phyloP scores from a whole-genome alignment of 768 basidiomycete species.

The Cystoderma amianthinum region DNA sequence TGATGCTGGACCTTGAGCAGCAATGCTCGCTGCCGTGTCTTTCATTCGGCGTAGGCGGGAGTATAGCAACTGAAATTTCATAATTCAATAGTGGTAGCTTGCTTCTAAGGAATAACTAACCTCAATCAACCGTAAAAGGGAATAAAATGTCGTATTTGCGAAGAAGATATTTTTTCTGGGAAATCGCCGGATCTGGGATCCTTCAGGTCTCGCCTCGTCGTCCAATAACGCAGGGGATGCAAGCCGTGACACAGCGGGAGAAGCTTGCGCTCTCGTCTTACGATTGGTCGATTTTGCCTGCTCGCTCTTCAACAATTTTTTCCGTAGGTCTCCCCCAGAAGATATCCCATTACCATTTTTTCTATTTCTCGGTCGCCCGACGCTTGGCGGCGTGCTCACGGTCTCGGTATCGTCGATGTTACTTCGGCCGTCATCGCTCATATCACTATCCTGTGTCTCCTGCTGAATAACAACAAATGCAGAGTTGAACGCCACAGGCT shows the following conservation, averaged over 20 bases:
- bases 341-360: constrained; percentile 11
- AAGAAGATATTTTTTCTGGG: constrained; percentile 62
- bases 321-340: constrained; percentile 60
- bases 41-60: constrained; percentile 79
- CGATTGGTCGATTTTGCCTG: constrained; percentile 66
- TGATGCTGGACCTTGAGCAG: constrained; percentile 14
- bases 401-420: constrained; percentile 26
- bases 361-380: constrained; percentile 7
- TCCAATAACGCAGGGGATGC: constrained; percentile 55
- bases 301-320: constrained; percentile 77
- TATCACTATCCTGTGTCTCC: constrained; percentile 49
- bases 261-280: constrained; percentile 45
- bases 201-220: constrained; percentile 25
- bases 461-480: constrained; percentile 51
- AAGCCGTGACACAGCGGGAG: constrained; percentile 52
- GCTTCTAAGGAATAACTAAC: constrained; percentile 29
- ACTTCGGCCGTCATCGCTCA: constrained; percentile 41
- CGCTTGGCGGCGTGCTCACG: constrained; percentile 17
- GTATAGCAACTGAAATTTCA: constrained; percentile 64
- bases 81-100: not conserved
- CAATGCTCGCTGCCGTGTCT: constrained; percentile 46
- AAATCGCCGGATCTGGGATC: constrained; percentile 17
- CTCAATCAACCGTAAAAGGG: constrained; percentile 78
- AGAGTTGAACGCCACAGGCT: constrained; percentile 62
- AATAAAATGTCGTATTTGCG: constrained; percentile 86